Evolutionary conservation across 2,329 filamentous ascomycete genomes (phyloP), one percentile per base, ranked within the genome.

Genomic region (Sphaerulina populicola): DNA sequence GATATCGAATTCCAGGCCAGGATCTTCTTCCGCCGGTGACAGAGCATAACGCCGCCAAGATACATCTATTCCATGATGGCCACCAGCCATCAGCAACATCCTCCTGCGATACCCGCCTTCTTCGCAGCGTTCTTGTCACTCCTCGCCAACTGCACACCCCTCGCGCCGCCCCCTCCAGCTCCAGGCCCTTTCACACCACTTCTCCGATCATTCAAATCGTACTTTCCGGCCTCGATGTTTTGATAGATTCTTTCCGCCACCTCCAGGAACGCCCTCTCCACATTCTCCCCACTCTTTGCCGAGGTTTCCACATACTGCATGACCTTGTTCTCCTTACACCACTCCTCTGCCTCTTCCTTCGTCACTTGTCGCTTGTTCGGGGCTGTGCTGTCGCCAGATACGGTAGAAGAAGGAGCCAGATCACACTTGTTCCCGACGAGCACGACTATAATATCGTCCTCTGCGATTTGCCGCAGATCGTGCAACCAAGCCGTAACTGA

Each of bases 361-460:
- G 85, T 87, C 23, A 97, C 89, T 66, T 94, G 85, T 51, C 91
- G 78, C 71, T 82, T 81, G 63, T 85, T 86, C 45, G 76, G 68
- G 54, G 45, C 53, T 18, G 53, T 50, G 33, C 59, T 55, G 21
- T 59, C 59, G 1, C 56, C 60, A 53, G 62, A 60, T 21, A 71
- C 69, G 49, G 64, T 73, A 51, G 59, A 73, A 60, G 61, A 68
- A 60, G 53, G 68, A 57, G 86, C 82, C 38, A 97, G 75, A 71
- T 98, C 93, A 31, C 81, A 81, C 71, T 98, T 98, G 73, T 98
- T 98, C 38, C 93, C 93, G 4, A 98, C 93, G 5, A 98, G 74
- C 15, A 98, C 83, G 12, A 97, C 87, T 41, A 96, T 87, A 58
- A 97, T 96, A 64, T 93, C 87, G 21, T 93, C 88, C 71, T 97